Evolutionary conservation across 495 filamentous ascomycete genomes (phyloP), one percentile per base, ranked within the genome.

Genomic region (Aspergillus cristatus): DNA sequence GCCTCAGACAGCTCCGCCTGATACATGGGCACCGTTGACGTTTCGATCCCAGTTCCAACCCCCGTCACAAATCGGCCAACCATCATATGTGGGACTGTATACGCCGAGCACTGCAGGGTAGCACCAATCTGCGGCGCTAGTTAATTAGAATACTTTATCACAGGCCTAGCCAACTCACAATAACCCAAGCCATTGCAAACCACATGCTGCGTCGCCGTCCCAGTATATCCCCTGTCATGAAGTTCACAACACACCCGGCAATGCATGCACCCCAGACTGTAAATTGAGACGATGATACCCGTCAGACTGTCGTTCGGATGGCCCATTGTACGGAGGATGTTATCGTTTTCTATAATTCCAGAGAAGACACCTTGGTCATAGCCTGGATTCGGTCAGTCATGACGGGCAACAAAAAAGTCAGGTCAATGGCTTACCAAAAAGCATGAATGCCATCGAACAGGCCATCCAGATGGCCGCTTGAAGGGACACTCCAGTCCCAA

Each of bases 301-400:
- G 62, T 58, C 14, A 67, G 45, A 7, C 51, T 59, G 22, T 62
- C 55, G 29, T 54, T 50, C 16, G 68, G 71, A 36, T 68, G 47
- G 35, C 51, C 28, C 46, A 72, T 69, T 20, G 47, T 50, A 26
- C 63, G 46, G 26, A 68, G 60, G 51, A 67, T 78, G 34, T 70
- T 58, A 3, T 65, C 48, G 37, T 67, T 68, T 16, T 56, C 56
- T 18, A 71, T 55, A 25, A 75, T 69, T 11, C 68, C 67, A 29
- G 57, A 62, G 48, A 74, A 72, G 6, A 74, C 64, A 25, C 71
- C 73, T 51, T 77, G 71, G 35, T 77, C 74, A 43, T 75, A 76
- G 12, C 71, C 65, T 51, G 8, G 4, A 24, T 4, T 4, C 8
- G 20, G 20, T 4, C 8, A 24, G 4, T 4, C 8, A 4, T 4